These are phyloP conservation scores for Aspergillus affinis DNA, from an alignment of 495 filamentous ascomycete species.

Conservation along the genomic window DNA sequence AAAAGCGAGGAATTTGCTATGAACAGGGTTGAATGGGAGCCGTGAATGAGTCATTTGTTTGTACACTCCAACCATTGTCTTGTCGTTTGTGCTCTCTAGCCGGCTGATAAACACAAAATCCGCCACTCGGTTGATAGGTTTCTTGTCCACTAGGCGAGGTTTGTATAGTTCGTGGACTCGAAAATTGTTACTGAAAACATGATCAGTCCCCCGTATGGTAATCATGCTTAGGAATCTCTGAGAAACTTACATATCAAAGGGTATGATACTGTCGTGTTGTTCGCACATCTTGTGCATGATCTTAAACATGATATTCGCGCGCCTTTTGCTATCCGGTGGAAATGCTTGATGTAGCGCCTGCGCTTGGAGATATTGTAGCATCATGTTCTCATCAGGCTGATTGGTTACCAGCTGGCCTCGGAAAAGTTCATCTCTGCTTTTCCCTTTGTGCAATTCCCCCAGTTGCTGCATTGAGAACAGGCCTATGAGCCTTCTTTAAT, in stretches of 20 bases:
- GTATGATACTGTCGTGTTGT: background rate
- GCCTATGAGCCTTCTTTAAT: background rate
- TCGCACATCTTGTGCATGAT: background rate
- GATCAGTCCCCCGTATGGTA: background rate
- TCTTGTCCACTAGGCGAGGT: background rate
- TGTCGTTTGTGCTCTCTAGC: background rate
- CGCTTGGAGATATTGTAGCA: background rate
- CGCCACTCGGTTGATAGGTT: background rate
- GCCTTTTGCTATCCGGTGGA: background rate
- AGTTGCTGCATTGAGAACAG: background rate
- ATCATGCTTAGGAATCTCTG: background rate
- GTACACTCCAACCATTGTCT: background rate
- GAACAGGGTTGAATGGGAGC: background rate
- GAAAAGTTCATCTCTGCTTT: background rate
- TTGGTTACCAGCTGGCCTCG: background rate
- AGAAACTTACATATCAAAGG: background rate
- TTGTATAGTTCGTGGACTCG: background rate
- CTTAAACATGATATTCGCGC: background rate
- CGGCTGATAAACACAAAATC: background rate
- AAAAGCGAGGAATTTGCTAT: background rate
- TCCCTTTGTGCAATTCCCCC: background rate
- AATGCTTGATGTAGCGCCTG: background rate
- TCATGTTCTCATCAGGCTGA: background rate
- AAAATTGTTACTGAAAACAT: background rate
- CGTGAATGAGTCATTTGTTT: background rate